Evolutionary conservation across 371 early-diverging fungal genomes (phyloP), one percentile per base, ranked within the genome.

Genomic region (Circinella umbellata): DNA sequence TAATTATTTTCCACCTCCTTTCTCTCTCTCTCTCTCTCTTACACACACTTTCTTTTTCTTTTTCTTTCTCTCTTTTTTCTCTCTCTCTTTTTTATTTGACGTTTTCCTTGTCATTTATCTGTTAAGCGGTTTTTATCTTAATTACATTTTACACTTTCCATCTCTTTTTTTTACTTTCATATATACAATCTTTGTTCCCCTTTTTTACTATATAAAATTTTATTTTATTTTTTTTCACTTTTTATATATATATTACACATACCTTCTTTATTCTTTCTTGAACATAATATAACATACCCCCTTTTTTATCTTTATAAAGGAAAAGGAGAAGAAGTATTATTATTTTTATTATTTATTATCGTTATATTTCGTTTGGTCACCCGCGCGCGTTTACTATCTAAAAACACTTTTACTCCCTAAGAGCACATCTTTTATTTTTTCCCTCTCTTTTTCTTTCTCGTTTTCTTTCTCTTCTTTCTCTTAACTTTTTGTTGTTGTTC

Each of bases 401-500:
- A 27, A 27, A 27, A 27, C 27, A 27, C 27, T 42, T 42, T 9
- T 42, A 42, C 42, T 42, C 42, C 42, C 11, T 42, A 42, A 42
- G 6, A 42, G 11, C 11, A 42, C 42, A 42, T 11, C 11, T 42
- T 42, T 51, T 15, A n/a, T 15, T 15, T 5, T 17, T 42, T 20
- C n/a, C 20, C n/a, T 46, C 46, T 17, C 63, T 42, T 63, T 34
- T n/a, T 47, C n/a, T 63, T 63, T 63, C 42, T 42, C 27, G 20
- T n/a, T 15, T 63, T 14, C 47, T 27, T 47, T 9, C 69, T 66
- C 68, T 61, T 69, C 61, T 49, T 39, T 59, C 65, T 71, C 68
- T 68, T 68, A 60, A 55, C 70, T 62, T 75, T 15, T 51, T 51
- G 51, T 51, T 51, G 17, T 42, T 42, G 42, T 42, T 1, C 11